Conservation (phyloP, 2,329 filamentous ascomycete genomes). For the Diaporthe caulivora region DNA sequence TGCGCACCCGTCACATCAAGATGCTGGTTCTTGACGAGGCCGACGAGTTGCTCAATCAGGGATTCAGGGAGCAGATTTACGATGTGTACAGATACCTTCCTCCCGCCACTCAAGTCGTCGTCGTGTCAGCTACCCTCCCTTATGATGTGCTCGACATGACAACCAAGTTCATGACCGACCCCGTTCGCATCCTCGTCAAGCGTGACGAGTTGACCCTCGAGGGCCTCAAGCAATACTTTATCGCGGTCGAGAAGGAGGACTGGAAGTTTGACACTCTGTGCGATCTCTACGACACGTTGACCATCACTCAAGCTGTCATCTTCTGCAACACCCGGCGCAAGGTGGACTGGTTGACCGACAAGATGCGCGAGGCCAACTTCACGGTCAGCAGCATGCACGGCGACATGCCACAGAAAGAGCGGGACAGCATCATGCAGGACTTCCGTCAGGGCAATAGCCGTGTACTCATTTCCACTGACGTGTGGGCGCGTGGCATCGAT, state of each 20-base stretch:
- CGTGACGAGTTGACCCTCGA: slow-evolving; percentile 99
- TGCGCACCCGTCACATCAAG: slow-evolving; percentile 99
- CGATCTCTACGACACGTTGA: slow-evolving; percentile 99
- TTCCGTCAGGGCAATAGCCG: slow-evolving; percentile 98
- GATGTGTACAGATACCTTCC: slow-evolving; percentile 99
- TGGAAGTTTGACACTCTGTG: slow-evolving; percentile 99
- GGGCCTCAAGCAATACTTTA: slow-evolving; percentile 99
- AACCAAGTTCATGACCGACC: slow-evolving; percentile 99
- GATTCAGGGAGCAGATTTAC: slow-evolving; percentile 99
- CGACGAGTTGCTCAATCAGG: slow-evolving; percentile 94
- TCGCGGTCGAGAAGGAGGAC: slow-evolving; percentile 99
- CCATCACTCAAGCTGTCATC: slow-evolving; percentile 99
- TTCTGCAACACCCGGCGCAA: slow-evolving; percentile 99
- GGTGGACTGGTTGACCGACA: slow-evolving; percentile 99
- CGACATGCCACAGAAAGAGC: slow-evolving; percentile 98
- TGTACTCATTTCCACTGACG: slow-evolving; percentile 98
- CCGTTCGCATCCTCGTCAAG: slow-evolving; percentile 99
- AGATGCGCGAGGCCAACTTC: slow-evolving; percentile 98
- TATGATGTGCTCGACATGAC: slow-evolving; percentile 99
- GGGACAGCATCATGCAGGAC: slow-evolving; percentile 99
- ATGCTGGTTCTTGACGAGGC: slow-evolving; percentile 99
- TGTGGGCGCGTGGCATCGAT: slow-evolving; percentile 99
- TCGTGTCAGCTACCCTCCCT: slow-evolving; percentile 98
- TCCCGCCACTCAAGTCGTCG: slow-evolving; percentile 97
- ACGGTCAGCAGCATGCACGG: slow-evolving; percentile 99